phyloP scores from a whole-genome alignment of 805 yeast genomes.

The Wickerhamomyces alni region DNA sequence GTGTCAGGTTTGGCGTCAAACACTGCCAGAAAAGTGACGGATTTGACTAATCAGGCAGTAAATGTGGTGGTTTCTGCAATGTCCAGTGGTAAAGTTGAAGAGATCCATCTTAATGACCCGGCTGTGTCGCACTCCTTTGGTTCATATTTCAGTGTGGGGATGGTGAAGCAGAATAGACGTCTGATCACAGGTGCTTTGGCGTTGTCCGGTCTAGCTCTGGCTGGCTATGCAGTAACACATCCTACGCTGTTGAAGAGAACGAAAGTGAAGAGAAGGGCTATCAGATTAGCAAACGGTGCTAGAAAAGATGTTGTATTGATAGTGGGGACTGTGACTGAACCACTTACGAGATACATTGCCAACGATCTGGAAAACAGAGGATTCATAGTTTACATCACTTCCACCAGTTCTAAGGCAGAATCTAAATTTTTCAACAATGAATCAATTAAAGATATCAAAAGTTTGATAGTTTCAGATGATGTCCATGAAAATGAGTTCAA shows the following conservation, averaged over 20 bases:
- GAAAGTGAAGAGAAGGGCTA: conserved; percentile 44
- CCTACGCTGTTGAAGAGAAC: background rate
- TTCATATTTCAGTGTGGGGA: background rate
- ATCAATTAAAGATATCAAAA: conserved; percentile 62
- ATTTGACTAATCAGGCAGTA: background rate
- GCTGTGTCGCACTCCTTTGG: no score
- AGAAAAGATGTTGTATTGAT: conserved; percentile 69
- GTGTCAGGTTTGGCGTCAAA: background rate
- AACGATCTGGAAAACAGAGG: conserved; percentile 75
- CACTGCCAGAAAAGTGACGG: background rate
- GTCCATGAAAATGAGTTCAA: conserved; percentile 36
- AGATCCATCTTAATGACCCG: no score
- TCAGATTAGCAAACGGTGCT: conserved; percentile 60
- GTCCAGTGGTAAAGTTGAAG: no score
- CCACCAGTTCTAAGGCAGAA: conserved; percentile 28
- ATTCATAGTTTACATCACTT: conserved; percentile 71
- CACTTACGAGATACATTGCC: conserved; percentile 62
- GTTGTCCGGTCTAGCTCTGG: conserved; percentile 3
- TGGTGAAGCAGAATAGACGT: background rate
- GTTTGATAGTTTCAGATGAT: conserved; percentile 47
- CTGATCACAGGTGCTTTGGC: background rate
- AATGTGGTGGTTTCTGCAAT: no score
- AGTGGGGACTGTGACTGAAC: conserved; percentile 74
- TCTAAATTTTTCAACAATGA: conserved; percentile 47
- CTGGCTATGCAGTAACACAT: conserved; percentile 1